phyloP scores from a whole-genome alignment of 2,329 filamentous ascomycete genomes.

The Chrysoporthe puriensis region DNA sequence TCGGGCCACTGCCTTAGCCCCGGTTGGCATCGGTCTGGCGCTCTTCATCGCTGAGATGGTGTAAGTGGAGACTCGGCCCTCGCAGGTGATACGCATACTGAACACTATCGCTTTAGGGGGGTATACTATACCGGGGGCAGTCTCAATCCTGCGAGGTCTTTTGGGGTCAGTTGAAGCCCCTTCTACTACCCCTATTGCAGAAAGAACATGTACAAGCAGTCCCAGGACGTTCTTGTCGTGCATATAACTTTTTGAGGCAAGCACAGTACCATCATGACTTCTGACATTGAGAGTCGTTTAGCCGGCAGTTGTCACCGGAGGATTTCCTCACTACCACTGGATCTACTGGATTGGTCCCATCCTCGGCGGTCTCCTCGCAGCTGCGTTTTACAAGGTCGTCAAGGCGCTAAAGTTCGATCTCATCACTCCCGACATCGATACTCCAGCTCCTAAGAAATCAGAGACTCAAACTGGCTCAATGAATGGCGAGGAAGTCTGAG shows the following conservation, averaged over 20 bases:
- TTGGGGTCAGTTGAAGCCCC: conserved; percentile 39
- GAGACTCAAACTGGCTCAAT: background rate
- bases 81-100: background rate
- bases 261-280: background rate
- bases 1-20: conserved; percentile 71
- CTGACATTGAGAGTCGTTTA: background rate
- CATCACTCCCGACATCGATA: conserved; percentile 37
- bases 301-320: conserved; percentile 46
- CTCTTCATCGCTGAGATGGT: conserved; percentile 64
- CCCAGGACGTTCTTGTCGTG: background rate
- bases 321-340: conserved; percentile 53
- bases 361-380: conserved; percentile 53
- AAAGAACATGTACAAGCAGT: background rate
- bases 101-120: conserved; percentile 31
- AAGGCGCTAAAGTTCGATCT: conserved; percentile 56
- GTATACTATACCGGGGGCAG: conserved; percentile 53
- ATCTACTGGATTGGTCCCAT: conserved; percentile 60
- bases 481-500: conserved; percentile 14
- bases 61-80: conserved; percentile 28
- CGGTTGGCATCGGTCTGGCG: conserved; percentile 71
- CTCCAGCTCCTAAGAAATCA: conserved; percentile 15
- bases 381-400: conserved; percentile 53
- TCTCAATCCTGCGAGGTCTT: conserved; percentile 55
- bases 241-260: background rate
- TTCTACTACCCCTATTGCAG: background rate